Conservation (phyloP, 139 green algal species). For the Micromonas commoda region DNA sequence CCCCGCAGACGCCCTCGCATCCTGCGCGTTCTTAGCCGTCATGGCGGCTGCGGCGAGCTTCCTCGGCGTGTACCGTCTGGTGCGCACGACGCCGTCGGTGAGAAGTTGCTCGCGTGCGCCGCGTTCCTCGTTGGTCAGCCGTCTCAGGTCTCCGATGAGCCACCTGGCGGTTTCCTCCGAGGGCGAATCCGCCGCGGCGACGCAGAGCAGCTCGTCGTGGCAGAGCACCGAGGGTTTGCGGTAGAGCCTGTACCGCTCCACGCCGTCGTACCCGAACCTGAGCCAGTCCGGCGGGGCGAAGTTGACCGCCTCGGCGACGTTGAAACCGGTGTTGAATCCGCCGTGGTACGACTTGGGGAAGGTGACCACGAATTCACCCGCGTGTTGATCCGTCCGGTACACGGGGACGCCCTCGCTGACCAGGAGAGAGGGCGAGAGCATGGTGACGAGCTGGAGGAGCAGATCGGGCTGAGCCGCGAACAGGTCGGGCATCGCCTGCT, state of each 20-base stretch:
- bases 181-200: not conserved
- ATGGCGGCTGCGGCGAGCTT: not conserved
- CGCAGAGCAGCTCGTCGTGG: slow-evolving; percentile 56
- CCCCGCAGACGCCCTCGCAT: too few relatives aligned
- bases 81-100: slow-evolving; percentile 19
- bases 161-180: slow-evolving; percentile 35
- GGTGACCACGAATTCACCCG: slow-evolving; percentile 79
- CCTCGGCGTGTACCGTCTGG: not conserved
- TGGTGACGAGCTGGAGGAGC: slow-evolving; percentile 74
- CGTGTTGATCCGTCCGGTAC: slow-evolving; percentile 46
- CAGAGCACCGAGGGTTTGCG: slow-evolving; percentile 42
- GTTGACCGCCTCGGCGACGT: slow-evolving; percentile 85
- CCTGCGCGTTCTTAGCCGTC: too few relatives aligned
- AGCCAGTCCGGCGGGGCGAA: slow-evolving; percentile 82
- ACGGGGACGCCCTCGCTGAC: slow-evolving; percentile 65
- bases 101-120: slow-evolving; percentile 53
- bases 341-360: slow-evolving; percentile 79
- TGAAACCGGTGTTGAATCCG: slow-evolving; percentile 76
- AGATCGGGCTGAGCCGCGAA: slow-evolving; percentile 63
- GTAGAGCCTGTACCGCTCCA: slow-evolving; percentile 39
- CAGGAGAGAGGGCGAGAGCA: slow-evolving; percentile 65
- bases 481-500: slow-evolving; percentile 60
- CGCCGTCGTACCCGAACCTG: slow-evolving; percentile 23
- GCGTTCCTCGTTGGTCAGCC: slow-evolving; percentile 52
- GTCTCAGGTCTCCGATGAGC: slow-evolving; percentile 49